These are phyloP conservation scores for Colletotrichum tamarilloi DNA, from an alignment of 2,329 filamentous ascomycete species.

Conservation along the genomic window DNA sequence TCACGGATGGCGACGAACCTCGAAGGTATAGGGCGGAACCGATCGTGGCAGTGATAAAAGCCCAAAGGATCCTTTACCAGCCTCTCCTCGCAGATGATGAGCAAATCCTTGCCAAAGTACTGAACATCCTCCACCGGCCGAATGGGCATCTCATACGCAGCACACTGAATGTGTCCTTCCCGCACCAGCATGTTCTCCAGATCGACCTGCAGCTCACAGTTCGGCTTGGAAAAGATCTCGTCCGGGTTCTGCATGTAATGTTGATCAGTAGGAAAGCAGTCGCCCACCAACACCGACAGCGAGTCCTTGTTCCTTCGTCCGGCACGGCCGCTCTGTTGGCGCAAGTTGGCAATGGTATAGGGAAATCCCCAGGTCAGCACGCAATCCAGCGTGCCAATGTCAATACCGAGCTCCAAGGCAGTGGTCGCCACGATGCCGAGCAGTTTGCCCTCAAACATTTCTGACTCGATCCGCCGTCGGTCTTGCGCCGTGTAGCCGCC, in stretches of 20 bases:
- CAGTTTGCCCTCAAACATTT: slow-evolving; percentile 97
- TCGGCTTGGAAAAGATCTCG: slow-evolving; percentile 91
- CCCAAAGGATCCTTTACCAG: slow-evolving; percentile 79
- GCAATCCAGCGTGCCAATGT: slow-evolving; percentile 93
- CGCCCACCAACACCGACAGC: slow-evolving; percentile 87
- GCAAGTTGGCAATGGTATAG: slow-evolving; percentile 92
- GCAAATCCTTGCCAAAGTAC: slow-evolving; percentile 84
- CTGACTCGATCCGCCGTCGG: slow-evolving; percentile 85
- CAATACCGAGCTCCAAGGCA: slow-evolving; percentile 91
- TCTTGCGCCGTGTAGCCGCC: slow-evolving; percentile 96
- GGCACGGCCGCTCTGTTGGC: slow-evolving; percentile 94
- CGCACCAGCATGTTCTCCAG: slow-evolving; percentile 90
- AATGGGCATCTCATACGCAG: slow-evolving; percentile 94
- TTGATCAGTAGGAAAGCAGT: slow-evolving; percentile 91
- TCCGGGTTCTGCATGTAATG: slow-evolving; percentile 97
- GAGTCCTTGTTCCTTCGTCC: slow-evolving; percentile 94
- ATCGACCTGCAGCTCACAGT: slow-evolving; percentile 90
- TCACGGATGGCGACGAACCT: slow-evolving; percentile 89
- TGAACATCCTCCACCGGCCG: slow-evolving; percentile 76
- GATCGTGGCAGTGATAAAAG: slow-evolving; percentile 90
- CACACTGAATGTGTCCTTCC: slow-evolving; percentile 95
- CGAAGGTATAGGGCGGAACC: slow-evolving; percentile 87
- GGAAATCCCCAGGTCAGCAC: slow-evolving; percentile 96
- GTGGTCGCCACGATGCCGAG: slow-evolving; percentile 94
- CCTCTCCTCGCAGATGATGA: slow-evolving; percentile 77